These are phyloP conservation scores for Endoconidiophora laricicola DNA, from an alignment of 2,329 filamentous ascomycete species.

Conservation along the genomic window DNA sequence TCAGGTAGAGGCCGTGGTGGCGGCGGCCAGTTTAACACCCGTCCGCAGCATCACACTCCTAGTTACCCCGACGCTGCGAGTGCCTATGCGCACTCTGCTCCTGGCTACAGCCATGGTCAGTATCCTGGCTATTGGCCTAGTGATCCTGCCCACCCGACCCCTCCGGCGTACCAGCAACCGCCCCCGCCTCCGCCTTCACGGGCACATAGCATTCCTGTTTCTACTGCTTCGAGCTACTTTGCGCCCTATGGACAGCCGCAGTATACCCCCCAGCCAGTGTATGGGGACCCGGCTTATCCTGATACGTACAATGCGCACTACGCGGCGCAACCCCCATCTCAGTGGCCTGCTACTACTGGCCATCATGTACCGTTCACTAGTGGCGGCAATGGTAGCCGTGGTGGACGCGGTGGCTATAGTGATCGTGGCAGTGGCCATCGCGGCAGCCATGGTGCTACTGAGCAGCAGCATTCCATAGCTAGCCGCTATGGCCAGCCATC, in stretches of 20 bases:
- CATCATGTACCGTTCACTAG: constrained; percentile 15
- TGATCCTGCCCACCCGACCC: constrained; percentile 5
- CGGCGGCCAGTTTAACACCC: constrained; percentile 4
- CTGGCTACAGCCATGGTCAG: constrained; percentile 41
- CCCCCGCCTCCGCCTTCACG: background rate
- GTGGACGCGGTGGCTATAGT: constrained; percentile 22
- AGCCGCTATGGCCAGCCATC: constrained; percentile 9
- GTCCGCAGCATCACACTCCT: constrained; percentile 21
- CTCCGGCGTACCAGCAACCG: constrained; percentile 8
- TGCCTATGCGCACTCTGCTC: constrained; percentile 29
- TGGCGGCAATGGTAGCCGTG: constrained; percentile 4
- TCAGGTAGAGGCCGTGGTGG: constrained; percentile 7
- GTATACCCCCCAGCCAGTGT: constrained; percentile 29
- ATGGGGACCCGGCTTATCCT: constrained; percentile 24
- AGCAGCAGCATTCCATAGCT: constrained; percentile 9
- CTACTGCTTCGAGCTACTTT: constrained; percentile 8
- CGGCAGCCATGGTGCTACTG: constrained; percentile 5
- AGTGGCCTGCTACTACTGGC: constrained; percentile 21
- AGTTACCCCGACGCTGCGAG: constrained; percentile 26
- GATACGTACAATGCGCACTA: constrained; percentile 22
- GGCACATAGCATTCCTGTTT: constrained; percentile 1
- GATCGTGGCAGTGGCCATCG: constrained; percentile 25
- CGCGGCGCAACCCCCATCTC: constrained; percentile 21
- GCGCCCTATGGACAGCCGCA: constrained; percentile 17
- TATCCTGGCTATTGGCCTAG: constrained; percentile 24